Base-by-base conservation (phyloP, 1,139 yeast genomes). In the Taphrina betulina region DNA sequence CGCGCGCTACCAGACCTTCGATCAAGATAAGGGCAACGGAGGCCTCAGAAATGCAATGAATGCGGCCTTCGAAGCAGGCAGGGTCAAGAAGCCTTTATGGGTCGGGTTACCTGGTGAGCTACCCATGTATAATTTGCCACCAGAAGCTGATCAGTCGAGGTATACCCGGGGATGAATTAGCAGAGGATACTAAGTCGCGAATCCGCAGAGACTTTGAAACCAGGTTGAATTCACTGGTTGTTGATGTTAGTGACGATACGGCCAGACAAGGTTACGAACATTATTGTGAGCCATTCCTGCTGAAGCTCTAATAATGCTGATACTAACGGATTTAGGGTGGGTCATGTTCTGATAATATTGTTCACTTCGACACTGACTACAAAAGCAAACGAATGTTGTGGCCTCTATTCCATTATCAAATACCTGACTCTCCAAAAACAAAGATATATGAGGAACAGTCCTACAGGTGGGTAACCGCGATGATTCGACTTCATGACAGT, bases 391-490 rank as follows among this genome's bases (percentile, higher is more conserved):
- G 89, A 66, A 86, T 92, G 43, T 74, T 92, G 61, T 92, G 98
- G 97, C 98, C 98, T 24, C 87, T 96, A 1, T 75, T 94, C 62
- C 98, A 92, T 67, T 94, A 92, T 68, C 96, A 92, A 69, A 88
- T 90, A 42, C 98, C 98, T 0, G 97, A 92, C 69, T 83, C 89
- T 65, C 95, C 96, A 51, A 87, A 85, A 64, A 83, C 95, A 1
- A 89, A 89, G 69, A 95, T 95, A 0, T 92, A 90, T 69, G 96
- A 90, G 69, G 96, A 88, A 62, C 95, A 89, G 68, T 86, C 96
- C 0, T 92, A 96, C 96, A 81, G 81, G 37, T n/a, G n/a, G n/a
- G n/a, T n/a, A n/a, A n/a, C n/a, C n/a, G n/a, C n/a, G n/a, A n/a
- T n/a, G n/a, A n/a, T n/a, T n/a, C n/a, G n/a, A n/a, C n/a, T n/a